Evolutionary conservation across 1,284 basidiomycete genomes (phyloP).

Genomic region (Ceratobasidium sp.): DNA sequence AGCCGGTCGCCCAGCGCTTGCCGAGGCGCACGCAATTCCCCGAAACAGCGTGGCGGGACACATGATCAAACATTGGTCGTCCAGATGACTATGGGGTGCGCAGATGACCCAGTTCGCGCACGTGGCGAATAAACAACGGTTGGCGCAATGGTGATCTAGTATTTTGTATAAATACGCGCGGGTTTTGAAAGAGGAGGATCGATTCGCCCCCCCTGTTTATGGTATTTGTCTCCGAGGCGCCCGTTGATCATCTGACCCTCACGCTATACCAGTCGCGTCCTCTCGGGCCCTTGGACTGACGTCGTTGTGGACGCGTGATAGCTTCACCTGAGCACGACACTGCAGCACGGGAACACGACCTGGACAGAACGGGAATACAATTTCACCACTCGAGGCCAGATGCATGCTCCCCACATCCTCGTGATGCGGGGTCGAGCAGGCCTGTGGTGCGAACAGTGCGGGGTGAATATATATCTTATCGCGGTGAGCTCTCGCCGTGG

Average conservation of each 20-base stretch:
- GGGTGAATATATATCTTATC: conserved; percentile 3
- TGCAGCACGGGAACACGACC: neutral
- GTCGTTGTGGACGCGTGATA: neutral
- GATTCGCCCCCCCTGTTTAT: neutral
- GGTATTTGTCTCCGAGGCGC: neutral
- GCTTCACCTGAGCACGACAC: neutral
- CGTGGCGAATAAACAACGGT: neutral
- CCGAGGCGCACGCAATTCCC: conserved; percentile 24
- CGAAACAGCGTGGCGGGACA: conserved; percentile 27
- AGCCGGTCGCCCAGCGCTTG: neutral
- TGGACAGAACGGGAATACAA: neutral
- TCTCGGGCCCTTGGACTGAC: neutral
- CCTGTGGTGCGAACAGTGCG: neutral
- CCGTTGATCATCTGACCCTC: neutral
- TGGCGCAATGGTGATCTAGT: neutral
- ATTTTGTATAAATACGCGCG: neutral
- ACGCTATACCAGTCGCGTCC: neutral
- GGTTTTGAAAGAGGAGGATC: neutral
- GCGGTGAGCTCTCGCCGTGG: conserved; percentile 32
- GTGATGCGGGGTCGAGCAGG: neutral
- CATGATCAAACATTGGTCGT: conserved; percentile 1
- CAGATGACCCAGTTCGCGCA: conserved; percentile 14
- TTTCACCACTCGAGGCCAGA: neutral
- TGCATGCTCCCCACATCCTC: too few relatives aligned
- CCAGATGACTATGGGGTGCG: conserved; percentile 28